A percentile compares a stretch with the other conserved stretches of the same genome.
Conservation (phyloP, 768 basidiomycete species). For the Amanita brunnescens region DNA sequence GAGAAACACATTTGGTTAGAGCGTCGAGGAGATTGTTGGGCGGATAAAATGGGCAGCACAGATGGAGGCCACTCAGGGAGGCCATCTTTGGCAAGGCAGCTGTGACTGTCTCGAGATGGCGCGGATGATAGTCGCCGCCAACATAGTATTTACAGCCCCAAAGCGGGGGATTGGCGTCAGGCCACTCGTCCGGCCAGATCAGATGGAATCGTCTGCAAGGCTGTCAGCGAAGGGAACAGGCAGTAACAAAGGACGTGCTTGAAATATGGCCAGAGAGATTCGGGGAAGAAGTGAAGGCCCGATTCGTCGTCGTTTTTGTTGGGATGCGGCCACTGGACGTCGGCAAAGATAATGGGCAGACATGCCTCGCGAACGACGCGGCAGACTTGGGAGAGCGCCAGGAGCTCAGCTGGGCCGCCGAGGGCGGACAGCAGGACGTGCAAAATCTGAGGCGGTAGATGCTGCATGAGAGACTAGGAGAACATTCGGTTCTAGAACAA, state of each 20-base stretch:
- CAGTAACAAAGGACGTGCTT: slow-evolving; percentile 18
- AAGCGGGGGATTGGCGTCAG: slow-evolving; percentile 29
- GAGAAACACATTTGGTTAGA: slow-evolving; percentile 24
- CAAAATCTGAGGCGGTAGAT: slow-evolving; percentile 16
- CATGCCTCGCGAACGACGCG: slow-evolving; percentile 19
- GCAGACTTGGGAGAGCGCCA: slow-evolving; percentile 20
- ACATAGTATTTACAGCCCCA: slow-evolving; percentile 28
- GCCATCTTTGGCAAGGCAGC: slow-evolving; percentile 28
- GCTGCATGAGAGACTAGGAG: background rate
- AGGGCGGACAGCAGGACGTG: slow-evolving; percentile 18
- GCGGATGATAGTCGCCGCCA: slow-evolving; percentile 26
- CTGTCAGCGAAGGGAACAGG: background rate
- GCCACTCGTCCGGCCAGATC: slow-evolving; percentile 38
- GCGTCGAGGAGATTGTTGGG: slow-evolving; percentile 27
- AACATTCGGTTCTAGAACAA: background rate
- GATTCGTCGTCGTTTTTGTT: slow-evolving; percentile 26
- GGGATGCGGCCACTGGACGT: slow-evolving; percentile 32
- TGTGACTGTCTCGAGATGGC: slow-evolving; percentile 28
- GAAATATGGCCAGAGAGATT: slow-evolving; percentile 28
- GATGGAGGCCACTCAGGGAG: slow-evolving; percentile 24
- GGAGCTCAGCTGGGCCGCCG: slow-evolving; percentile 13
- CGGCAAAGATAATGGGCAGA: slow-evolving; percentile 24
- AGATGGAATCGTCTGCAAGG: slow-evolving; percentile 26
- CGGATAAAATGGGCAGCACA: slow-evolving; percentile 32
- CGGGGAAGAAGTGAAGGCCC: slow-evolving; percentile 31